Percentiles rank a stretch among this genome's conserved stretches.
These are phyloP conservation scores for Cenococcum geophilum DNA, from an alignment of 495 filamentous ascomycete genomes.

Conservation along the genomic window DNA sequence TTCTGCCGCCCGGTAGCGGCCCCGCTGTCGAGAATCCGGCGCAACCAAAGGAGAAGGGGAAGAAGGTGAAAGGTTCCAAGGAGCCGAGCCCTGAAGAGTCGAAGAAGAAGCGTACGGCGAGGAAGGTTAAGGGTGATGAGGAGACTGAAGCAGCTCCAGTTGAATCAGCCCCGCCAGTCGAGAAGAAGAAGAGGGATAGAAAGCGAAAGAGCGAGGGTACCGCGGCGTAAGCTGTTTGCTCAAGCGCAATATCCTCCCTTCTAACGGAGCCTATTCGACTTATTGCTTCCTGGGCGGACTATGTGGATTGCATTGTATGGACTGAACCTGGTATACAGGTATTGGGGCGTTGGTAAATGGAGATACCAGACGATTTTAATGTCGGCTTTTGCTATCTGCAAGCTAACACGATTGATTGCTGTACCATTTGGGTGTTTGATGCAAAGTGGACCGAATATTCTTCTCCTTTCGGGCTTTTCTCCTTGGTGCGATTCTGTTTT, in stretches of 20 bases:
- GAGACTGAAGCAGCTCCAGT: background rate
- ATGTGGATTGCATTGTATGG: background rate
- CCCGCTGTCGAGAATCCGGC: slow-evolving; percentile 1
- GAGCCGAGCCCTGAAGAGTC: slow-evolving; percentile 6
- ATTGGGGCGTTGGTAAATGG: no score
- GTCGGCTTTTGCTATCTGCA: no score
- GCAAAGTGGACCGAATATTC: no score
- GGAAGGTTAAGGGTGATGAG: background rate
- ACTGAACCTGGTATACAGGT: no score
- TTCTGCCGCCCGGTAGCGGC: slow-evolving; percentile 1
- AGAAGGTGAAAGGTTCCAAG: slow-evolving; percentile 14
- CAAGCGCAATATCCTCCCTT: background rate
- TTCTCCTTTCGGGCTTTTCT: no score
- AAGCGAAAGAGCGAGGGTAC: slow-evolving; percentile 8
- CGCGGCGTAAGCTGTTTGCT: background rate
- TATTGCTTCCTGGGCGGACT: background rate
- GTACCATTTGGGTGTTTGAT: no score
- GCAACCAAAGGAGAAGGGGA: slow-evolving; percentile 18
- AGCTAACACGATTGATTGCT: no score
- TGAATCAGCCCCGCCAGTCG: background rate
- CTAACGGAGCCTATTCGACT: background rate
- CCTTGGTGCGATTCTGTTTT: no score
- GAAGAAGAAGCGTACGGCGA: slow-evolving; percentile 8
- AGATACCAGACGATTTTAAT: no score
- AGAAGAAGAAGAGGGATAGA: slow-evolving; percentile 22